A percentile compares a stretch with the other conserved stretches of the same genome.
These are phyloP conservation scores for Aspergillus aculeatus DNA, from an alignment of 2,329 filamentous ascomycete genomes.

Conservation along the genomic window DNA sequence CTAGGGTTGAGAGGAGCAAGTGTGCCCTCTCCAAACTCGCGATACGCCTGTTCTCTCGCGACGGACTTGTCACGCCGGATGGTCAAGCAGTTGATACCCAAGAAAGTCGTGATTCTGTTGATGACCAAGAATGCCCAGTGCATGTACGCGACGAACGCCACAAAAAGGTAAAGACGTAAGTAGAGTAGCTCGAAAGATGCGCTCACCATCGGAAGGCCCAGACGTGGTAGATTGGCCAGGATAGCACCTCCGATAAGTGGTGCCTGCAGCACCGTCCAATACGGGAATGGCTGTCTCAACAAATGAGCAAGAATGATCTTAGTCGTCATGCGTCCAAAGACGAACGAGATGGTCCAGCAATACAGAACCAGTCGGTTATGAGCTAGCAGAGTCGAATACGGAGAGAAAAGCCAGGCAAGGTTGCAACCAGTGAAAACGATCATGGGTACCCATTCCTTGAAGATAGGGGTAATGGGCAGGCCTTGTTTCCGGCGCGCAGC, in stretches of 20 bases:
- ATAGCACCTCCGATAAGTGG: slow-evolving; percentile 84
- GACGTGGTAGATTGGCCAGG: slow-evolving; percentile 74
- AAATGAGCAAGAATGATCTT: slow-evolving; percentile 98
- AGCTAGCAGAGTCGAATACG: slow-evolving; percentile 74
- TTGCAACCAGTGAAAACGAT: slow-evolving; percentile 73
- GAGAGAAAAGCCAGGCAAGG: slow-evolving; percentile 83
- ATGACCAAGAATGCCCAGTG: slow-evolving; percentile 91
- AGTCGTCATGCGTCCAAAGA: slow-evolving; percentile 96
- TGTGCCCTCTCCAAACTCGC: slow-evolving; percentile 32
- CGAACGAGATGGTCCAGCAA: slow-evolving; percentile 91
- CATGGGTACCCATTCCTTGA: slow-evolving; percentile 94
- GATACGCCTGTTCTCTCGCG: slow-evolving; percentile 38
- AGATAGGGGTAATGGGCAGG: slow-evolving; percentile 75
- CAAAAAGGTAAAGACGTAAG: slow-evolving; percentile 78
- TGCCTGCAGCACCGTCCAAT: slow-evolving; percentile 88
- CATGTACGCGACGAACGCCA: slow-evolving; percentile 82
- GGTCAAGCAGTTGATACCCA: slow-evolving; percentile 92
- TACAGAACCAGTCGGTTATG: slow-evolving; percentile 91
- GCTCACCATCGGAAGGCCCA: slow-evolving; percentile 69
- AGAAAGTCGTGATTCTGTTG: slow-evolving; percentile 82
- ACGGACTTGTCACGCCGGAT: slow-evolving; percentile 54
- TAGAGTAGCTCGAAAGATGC: slow-evolving; percentile 72
- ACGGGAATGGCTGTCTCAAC: slow-evolving; percentile 89
- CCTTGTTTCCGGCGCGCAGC: slow-evolving; percentile 69
- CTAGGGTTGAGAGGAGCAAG: slow-evolving; percentile 10